Percentiles rank a stretch among this genome's conserved stretches.
These are phyloP conservation scores for Phytopythium ostracodes DNA, from an alignment of 352 stramenopile genomes.

Conservation along the genomic window DNA sequence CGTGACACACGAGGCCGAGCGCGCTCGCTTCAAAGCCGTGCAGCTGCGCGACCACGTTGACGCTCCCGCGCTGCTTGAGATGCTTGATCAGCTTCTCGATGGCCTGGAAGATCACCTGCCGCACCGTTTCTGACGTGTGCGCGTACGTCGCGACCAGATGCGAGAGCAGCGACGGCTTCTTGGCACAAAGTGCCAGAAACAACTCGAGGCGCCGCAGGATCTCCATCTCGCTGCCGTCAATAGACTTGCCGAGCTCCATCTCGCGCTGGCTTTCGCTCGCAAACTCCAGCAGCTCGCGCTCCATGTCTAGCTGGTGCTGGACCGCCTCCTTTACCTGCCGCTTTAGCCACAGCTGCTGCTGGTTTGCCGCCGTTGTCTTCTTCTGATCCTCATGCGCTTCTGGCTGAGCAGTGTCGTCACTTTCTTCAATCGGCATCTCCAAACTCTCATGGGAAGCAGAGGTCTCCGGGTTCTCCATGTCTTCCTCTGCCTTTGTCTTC, in stretches of 20 bases:
- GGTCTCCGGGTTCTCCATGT: background rate
- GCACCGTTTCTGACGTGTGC: conserved; percentile 50
- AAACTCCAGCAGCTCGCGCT: conserved; percentile 34
- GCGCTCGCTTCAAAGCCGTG: conserved; percentile 55
- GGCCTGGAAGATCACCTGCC: conserved; percentile 64
- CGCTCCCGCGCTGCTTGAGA: conserved; percentile 60
- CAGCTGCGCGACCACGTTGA: conserved; percentile 62
- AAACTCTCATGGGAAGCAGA: background rate
- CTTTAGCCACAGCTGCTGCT: conserved; percentile 19
- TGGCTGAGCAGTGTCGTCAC: conserved; percentile 1
- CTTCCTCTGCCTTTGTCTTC: conserved; percentile 11
- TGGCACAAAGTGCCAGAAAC: conserved; percentile 68
- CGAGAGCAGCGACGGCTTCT: conserved; percentile 59
- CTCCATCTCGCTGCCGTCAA: conserved; percentile 43
- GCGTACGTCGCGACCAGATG: conserved; percentile 62
- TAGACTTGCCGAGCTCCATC: conserved; percentile 26
- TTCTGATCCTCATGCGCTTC: conserved; percentile 5
- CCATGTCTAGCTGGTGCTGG: conserved; percentile 19
- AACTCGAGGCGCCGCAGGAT: conserved; percentile 68
- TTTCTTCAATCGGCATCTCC: background rate
- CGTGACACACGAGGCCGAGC: conserved; percentile 66
- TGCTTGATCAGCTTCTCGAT: conserved; percentile 87
- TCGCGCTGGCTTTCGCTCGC: conserved; percentile 36
- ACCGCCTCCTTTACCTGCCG: conserved; percentile 21
- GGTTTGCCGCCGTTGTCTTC: background rate